These are phyloP conservation scores for Penicillium cosmopolitanum DNA, from an alignment of 495 filamentous ascomycete species.

Conservation along the genomic window DNA sequence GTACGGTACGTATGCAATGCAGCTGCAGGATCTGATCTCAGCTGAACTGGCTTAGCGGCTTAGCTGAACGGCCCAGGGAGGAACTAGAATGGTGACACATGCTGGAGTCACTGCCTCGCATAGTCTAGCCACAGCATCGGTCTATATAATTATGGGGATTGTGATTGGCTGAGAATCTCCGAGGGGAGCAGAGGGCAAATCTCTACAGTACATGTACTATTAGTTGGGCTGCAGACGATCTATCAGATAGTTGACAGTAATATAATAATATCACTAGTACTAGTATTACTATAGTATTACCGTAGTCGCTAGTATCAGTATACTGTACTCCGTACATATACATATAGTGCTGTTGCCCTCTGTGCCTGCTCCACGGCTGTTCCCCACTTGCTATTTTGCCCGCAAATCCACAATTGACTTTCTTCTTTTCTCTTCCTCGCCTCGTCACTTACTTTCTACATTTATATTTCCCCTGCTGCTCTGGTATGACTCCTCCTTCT, in stretches of 20 bases:
- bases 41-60: neutral
- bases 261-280: neutral
- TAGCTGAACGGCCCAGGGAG: neutral
- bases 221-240: conserved; percentile 1
- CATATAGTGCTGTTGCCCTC: too few species aligned
- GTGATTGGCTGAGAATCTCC: neutral
- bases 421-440: neutral
- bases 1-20: too few species aligned
- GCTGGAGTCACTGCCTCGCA: too few species aligned
- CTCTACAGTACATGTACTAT: too few species aligned
- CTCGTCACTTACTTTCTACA: neutral
- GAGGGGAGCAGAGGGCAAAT: neutral
- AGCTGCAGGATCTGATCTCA: conserved; percentile 2
- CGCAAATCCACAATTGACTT: neutral
- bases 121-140: too few species aligned
- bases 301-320: too few species aligned
- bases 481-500: neutral
- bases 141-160: neutral
- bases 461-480: neutral
- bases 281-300: too few species aligned
- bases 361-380: too few species aligned
- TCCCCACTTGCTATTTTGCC: neutral
- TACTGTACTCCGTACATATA: too few species aligned
- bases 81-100: too few species aligned
- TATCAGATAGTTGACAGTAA: neutral